Evolutionary conservation across 1,284 basidiomycete species (phyloP).

Genomic region (Wallemia mellicola): DNA sequence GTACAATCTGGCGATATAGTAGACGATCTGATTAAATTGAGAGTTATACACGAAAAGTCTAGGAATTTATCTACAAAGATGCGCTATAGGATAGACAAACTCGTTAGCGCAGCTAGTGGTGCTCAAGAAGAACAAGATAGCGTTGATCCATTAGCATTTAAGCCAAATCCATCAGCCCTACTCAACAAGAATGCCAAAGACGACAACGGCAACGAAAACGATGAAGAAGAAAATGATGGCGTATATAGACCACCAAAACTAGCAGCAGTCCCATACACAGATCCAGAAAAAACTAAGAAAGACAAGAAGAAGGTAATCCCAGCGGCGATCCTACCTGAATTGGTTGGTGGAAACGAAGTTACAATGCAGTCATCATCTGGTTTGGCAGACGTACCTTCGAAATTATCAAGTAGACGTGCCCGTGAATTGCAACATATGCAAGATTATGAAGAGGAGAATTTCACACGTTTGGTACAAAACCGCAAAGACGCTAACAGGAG

Average conservation of each 20-base stretch:
- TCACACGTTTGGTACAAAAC: conserved; percentile 66
- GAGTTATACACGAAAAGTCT: background rate
- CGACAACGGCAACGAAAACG: conserved; percentile 9
- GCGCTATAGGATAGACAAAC: background rate
- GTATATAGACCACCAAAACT: conserved; percentile 77
- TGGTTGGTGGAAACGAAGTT: conserved; percentile 18
- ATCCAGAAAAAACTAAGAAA: conserved; percentile 22
- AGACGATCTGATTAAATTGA: background rate
- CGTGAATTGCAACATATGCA: conserved; percentile 49
- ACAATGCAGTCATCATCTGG: conserved; percentile 12
- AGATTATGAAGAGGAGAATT: conserved; percentile 87
- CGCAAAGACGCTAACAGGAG: conserved; percentile 59
- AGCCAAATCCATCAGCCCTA: background rate
- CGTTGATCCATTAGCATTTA: background rate
- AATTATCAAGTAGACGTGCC: conserved; percentile 30
- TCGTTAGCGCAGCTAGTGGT: background rate
- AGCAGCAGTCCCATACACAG: conserved; percentile 68
- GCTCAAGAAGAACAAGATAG: background rate
- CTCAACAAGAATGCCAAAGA: background rate
- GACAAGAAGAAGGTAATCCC: conserved; percentile 19
- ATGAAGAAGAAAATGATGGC: conserved; percentile 17
- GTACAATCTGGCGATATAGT: background rate
- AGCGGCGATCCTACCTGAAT: conserved; percentile 15
- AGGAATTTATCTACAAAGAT: background rate
- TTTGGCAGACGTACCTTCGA: conserved; percentile 20